Conservation (phyloP, 1,284 basidiomycete species). For the Malassezia caprae region DNA sequence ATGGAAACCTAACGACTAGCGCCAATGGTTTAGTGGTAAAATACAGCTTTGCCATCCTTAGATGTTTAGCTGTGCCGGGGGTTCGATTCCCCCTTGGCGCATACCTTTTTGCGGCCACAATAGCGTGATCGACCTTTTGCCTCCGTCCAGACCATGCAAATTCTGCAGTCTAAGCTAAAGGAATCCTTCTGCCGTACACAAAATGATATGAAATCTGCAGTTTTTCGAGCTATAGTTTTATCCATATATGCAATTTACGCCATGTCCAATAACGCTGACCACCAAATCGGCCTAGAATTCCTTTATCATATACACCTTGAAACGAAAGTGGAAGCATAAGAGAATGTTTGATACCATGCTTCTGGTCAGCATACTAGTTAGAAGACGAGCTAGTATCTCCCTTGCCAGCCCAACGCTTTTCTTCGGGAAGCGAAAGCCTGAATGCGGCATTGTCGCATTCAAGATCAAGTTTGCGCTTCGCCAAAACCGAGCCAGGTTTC, state of each 20-base stretch:
- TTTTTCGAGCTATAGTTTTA: too few species aligned
- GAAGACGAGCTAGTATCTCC: not conserved
- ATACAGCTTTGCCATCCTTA: conserved; percentile 21
- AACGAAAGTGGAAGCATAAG: not conserved
- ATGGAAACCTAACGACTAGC: not conserved
- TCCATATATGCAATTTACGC: not conserved
- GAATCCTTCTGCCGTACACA: too few species aligned
- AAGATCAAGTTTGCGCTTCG: conserved; percentile 3
- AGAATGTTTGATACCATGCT: not conserved
- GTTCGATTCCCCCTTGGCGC: conserved; percentile 24
- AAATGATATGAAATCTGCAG: too few species aligned
- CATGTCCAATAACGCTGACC: not conserved
- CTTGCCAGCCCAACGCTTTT: not conserved
- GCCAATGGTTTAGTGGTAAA: conserved; percentile 25
- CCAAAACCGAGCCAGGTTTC: not conserved
- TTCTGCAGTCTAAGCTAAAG: too few species aligned
- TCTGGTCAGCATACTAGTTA: not conserved
- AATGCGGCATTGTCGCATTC: not conserved
- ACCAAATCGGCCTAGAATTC: not conserved
- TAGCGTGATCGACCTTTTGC: too few species aligned
- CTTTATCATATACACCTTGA: not conserved
- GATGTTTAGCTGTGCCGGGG: conserved; percentile 20
- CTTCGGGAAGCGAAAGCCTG: not conserved
- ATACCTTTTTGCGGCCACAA: conserved; percentile 8
- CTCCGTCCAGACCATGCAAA: too few species aligned